Conservation (phyloP, 768 basidiomycete species). For the Leccinum olivaceopallidum region DNA sequence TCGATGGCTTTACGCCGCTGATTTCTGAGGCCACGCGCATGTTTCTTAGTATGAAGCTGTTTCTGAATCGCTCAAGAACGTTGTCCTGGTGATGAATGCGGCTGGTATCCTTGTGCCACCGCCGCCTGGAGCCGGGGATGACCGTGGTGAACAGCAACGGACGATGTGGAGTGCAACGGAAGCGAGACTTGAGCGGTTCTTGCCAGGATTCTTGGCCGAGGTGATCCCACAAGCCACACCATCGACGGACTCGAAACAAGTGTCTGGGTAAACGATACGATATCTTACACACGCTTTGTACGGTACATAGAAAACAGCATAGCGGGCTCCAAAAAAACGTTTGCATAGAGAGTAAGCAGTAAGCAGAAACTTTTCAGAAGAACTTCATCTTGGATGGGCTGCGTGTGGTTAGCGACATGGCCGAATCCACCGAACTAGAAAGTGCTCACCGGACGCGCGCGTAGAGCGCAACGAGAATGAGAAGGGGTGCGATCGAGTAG, state of each 20-base stretch:
- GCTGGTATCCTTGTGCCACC: slow-evolving; percentile 76
- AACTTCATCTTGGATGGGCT: slow-evolving; percentile 71
- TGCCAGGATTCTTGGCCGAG: slow-evolving; percentile 85
- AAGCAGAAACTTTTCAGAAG: slow-evolving; percentile 26
- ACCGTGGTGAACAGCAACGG: slow-evolving; percentile 58
- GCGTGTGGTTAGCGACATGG: slow-evolving; percentile 3
- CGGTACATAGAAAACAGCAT: background rate
- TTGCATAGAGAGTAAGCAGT: background rate
- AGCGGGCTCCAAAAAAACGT: background rate
- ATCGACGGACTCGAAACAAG: slow-evolving; percentile 15
- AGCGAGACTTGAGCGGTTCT: slow-evolving; percentile 85
- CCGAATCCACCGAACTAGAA: background rate
- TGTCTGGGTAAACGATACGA: slow-evolving; percentile 11
- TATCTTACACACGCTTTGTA: slow-evolving; percentile 4
- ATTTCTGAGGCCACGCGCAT: background rate
- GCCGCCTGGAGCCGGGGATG: slow-evolving; percentile 38
- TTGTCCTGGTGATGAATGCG: slow-evolving; percentile 94
- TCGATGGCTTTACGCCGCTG: slow-evolving; percentile 1
- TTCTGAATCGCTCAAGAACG: slow-evolving; percentile 96
- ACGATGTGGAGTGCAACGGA: slow-evolving; percentile 85
- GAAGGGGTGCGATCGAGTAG: slow-evolving; percentile 55
- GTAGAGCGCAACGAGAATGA: slow-evolving; percentile 44
- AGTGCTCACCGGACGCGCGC: slow-evolving; percentile 51
- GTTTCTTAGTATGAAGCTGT: slow-evolving; percentile 81
- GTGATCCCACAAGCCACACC: slow-evolving; percentile 45